Evolutionary conservation across 495 filamentous ascomycete genomes (phyloP), one percentile per base, ranked within the genome.

Genomic region (Clavariopsis aquatica): DNA sequence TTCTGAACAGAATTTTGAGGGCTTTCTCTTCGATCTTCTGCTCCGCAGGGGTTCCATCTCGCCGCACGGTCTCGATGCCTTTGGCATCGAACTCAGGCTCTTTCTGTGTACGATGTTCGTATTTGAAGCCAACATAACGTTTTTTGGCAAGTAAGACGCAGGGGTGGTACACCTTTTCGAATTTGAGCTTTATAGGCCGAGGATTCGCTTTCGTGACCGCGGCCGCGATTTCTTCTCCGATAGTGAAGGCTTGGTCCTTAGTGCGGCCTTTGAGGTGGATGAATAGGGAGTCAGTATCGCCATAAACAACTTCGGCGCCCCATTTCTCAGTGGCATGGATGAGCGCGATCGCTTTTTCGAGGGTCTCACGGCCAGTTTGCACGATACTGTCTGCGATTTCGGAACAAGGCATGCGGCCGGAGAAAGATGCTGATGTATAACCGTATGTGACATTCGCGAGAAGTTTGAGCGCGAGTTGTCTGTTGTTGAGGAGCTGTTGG

Each of bases 301-400:
- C 94, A 73, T 98, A 98, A 1, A 98, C 95, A 0, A 98, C 93
- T 74, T 98, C 93, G 9, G 94, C 94, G 41, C 85, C 88, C 95
- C 95, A 98, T 45, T 84, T 81, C 49, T 87, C 83, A 8, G 92
- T 84, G 3, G 89, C 91, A 72, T 98, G 93, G 24, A 98, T 98
- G 49, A 93, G 81, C 2, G 90, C 90, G 64, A 97, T 96, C 24
- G 95, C 90, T 66, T 91, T 92, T 76, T 98, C 94, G 1, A 98
- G 82, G 0, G 92, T 98, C 75, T 98, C 94, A 15, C 93, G 86
- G 2, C 89, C 94, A 0, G 93, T 93, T 73, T 98, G 94, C 0
- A 98, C 94, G 72, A 98, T 98, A 76, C 91, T 96, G 77, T 98
- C 94, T 29, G 94, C 95, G 64, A 98, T 97, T 76, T 98, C 94